A percentile compares a stretch with the other conserved stretches of the same genome.
phyloP scores from a whole-genome alignment of 306 rosid species.

The Cicer yamashitae region DNA sequence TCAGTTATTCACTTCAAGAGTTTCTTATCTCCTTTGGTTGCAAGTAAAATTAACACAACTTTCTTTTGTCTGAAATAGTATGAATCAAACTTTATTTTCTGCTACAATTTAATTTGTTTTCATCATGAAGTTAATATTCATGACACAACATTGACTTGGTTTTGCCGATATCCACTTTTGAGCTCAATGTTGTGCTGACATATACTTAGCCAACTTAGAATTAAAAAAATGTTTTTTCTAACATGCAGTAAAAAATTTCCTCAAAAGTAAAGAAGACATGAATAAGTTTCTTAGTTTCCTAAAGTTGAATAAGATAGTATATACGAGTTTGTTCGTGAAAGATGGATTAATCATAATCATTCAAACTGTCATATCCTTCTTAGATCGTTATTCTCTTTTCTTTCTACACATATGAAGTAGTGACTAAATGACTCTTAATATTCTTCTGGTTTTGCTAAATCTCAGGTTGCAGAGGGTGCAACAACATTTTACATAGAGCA shows the following conservation, averaged over 20 bases:
- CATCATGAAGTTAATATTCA: conserved; percentile 25
- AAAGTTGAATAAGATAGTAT: conserved; percentile 12
- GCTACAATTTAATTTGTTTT: conserved; percentile 25
- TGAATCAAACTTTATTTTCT: conserved; percentile 16
- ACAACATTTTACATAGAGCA: conserved; percentile 92
- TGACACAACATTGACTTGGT: conserved; percentile 25
- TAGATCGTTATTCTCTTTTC: not conserved
- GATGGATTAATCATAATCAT: conserved; percentile 5
- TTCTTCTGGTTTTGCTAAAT: conserved; percentile 13
- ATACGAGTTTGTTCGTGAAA: not conserved
- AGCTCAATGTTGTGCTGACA: conserved; percentile 14
- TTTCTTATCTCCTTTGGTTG: too few relatives aligned
- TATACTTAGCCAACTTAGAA: conserved; percentile 20
- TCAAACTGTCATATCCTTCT: conserved; percentile 14
- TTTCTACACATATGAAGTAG: not conserved
- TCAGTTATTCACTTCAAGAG: too few relatives aligned
- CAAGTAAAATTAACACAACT: too few relatives aligned
- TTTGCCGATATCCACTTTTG: conserved; percentile 17
- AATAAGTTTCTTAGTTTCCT: conserved; percentile 21
- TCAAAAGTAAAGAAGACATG: not conserved
- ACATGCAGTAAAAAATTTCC: conserved; percentile 29
- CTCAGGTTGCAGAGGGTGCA: conserved; percentile 98
- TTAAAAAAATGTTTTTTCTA: not conserved
- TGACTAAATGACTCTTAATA: not conserved
- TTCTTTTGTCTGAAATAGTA: conserved; percentile 16